phyloP scores from a whole-genome alignment of 768 basidiomycete genomes.

The Mycena rebaudengoi region DNA sequence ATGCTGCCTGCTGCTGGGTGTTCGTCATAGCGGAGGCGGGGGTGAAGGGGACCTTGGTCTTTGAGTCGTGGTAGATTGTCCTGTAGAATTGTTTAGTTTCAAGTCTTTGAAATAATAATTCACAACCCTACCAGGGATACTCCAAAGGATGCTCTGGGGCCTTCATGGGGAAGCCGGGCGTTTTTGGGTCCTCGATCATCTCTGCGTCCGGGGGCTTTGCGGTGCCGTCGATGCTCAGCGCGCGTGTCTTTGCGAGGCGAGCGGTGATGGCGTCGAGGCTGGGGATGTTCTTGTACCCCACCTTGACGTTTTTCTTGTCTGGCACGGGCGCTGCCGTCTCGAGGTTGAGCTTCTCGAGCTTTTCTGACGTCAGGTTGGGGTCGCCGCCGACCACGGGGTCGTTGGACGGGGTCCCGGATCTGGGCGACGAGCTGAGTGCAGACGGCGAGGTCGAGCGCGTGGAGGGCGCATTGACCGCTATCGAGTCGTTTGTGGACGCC shows the following conservation, averaged over 20 bases:
- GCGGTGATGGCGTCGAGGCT: slow-evolving; percentile 87
- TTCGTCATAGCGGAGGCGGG: slow-evolving; percentile 46
- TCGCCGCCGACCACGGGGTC: slow-evolving; percentile 43
- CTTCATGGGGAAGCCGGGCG: slow-evolving; percentile 74
- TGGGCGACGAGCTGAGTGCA: slow-evolving; percentile 54
- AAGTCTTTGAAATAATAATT: slow-evolving; percentile 2
- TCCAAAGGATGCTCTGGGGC: slow-evolving; percentile 88
- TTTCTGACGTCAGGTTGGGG: slow-evolving; percentile 72
- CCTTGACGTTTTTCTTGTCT: slow-evolving; percentile 45
- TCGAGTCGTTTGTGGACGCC: slow-evolving; percentile 67
- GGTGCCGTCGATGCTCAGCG: slow-evolving; percentile 70
- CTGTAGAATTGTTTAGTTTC: slow-evolving; percentile 48
- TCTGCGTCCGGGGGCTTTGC: slow-evolving; percentile 79
- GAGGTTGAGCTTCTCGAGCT: slow-evolving; percentile 68
- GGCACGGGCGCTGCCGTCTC: slow-evolving; percentile 47
- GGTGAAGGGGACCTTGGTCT: slow-evolving; percentile 71
- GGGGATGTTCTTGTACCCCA: slow-evolving; percentile 91
- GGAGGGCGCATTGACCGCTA: slow-evolving; percentile 69
- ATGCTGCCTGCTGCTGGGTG: slow-evolving; percentile 21
- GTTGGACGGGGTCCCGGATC: slow-evolving; percentile 49
- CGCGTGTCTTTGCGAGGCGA: slow-evolving; percentile 73
- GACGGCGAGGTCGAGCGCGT: slow-evolving; percentile 77
- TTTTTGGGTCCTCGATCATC: slow-evolving; percentile 85
- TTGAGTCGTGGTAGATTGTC: slow-evolving; percentile 92
- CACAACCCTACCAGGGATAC: slow-evolving; percentile 72